Percentiles rank a stretch among this genome's conserved stretches.
These are phyloP conservation scores for Talaromyces trachyspermus DNA, from an alignment of 495 filamentous ascomycete genomes.

Conservation along the genomic window DNA sequence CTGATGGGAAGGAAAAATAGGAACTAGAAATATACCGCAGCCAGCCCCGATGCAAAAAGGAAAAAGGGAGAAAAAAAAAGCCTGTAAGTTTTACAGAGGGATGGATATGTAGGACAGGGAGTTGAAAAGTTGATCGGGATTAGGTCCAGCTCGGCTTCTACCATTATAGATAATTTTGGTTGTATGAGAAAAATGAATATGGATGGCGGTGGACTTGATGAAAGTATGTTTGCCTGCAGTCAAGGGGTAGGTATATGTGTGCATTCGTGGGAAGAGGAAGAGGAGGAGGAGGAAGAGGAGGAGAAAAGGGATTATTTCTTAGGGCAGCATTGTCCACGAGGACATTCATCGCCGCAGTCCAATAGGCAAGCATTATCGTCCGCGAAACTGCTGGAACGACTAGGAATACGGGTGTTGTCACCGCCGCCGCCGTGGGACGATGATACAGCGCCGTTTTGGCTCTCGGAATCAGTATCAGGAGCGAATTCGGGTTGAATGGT, in stretches of 20 bases:
- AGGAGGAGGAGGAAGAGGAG: not conserved
- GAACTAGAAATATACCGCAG: no score
- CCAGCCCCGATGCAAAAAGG: no score
- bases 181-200: no score
- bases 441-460: conserved; percentile 21
- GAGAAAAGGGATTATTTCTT: conserved; percentile 16
- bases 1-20: no score
- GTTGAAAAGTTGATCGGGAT: no score
- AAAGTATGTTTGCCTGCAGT: no score
- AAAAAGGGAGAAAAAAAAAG: no score
- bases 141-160: no score
- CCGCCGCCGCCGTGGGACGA: conserved; percentile 21
- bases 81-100: no score
- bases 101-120: no score
- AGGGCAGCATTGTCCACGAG: conserved; percentile 65
- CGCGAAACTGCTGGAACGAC: conserved; percentile 42
- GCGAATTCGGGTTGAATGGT: conserved; percentile 97
- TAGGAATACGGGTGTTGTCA: conserved; percentile 27
- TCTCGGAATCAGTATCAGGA: conserved; percentile 49
- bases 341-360: conserved; percentile 80
- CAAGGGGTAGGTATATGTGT: conserved; percentile 1
- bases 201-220: no score
- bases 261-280: not conserved
- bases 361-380: conserved; percentile 64
- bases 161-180: no score